Evolutionary conservation across 2,329 filamentous ascomycete species (phyloP).

Genomic region (Talaromyces sp.): DNA sequence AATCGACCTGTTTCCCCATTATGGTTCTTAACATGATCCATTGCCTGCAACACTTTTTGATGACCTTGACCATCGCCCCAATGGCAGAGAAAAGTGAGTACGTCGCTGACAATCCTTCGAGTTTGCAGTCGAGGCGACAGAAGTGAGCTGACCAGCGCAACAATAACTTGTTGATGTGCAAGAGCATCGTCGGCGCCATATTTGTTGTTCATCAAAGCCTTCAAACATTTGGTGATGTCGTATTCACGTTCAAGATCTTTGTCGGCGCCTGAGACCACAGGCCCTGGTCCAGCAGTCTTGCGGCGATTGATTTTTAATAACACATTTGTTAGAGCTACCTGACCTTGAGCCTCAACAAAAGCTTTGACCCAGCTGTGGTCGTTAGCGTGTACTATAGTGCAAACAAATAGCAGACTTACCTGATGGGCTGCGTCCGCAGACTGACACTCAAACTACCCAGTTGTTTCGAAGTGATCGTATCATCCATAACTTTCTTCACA

Average conservation of each 20-base stretch:
- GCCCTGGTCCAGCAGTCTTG: constrained; percentile 65
- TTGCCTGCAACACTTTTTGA: constrained; percentile 84
- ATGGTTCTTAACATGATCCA: constrained; percentile 85
- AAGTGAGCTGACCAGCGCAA: constrained; percentile 80
- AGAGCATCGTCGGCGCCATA: constrained; percentile 96
- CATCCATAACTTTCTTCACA: constrained; percentile 93
- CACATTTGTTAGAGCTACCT: constrained; percentile 91
- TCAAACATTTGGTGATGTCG: constrained; percentile 95
- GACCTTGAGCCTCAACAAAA: constrained; percentile 95
- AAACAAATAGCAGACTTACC: constrained; percentile 28
- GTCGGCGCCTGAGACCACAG: constrained; percentile 56
- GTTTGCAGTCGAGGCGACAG: constrained; percentile 87
- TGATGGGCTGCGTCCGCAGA: constrained; percentile 90
- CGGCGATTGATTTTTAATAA: constrained; percentile 90
- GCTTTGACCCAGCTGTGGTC: constrained; percentile 75
- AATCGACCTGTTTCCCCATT: constrained; percentile 92
- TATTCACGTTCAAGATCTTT: constrained; percentile 89
- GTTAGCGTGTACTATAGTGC: background rate
- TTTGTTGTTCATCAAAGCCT: constrained; percentile 98
- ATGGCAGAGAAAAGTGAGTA: constrained; percentile 92
- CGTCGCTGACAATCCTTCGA: constrained; percentile 90
- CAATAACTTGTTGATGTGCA: constrained; percentile 81
- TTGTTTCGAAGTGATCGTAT: constrained; percentile 85
- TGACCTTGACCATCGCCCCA: constrained; percentile 89
- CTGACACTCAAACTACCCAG: constrained; percentile 92